Evolutionary conservation across 1,284 basidiomycete species (phyloP).

Genomic region (Leccinum proximum): DNA sequence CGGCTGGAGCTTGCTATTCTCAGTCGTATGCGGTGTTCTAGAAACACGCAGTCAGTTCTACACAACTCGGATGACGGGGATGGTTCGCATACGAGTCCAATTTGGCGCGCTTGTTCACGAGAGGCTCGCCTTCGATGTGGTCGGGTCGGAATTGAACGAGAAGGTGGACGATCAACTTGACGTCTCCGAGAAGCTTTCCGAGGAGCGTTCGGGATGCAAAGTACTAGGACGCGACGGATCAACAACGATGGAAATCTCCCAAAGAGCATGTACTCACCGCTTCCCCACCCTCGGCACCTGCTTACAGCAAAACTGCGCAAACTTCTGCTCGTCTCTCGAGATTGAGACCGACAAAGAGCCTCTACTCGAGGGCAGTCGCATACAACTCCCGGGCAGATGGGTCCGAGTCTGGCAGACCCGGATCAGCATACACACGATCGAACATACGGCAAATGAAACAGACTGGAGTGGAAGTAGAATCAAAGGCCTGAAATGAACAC

Average conservation of each 20-base stretch:
- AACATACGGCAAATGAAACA: constrained; percentile 13
- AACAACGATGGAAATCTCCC: not conserved
- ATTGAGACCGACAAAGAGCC: constrained; percentile 50
- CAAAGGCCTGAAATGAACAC: constrained; percentile 44
- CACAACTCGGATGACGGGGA: not conserved
- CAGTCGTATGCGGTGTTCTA: constrained; percentile 22
- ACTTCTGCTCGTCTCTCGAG: constrained; percentile 53
- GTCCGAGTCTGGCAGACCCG: constrained; percentile 25
- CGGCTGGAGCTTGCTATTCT: constrained; percentile 38
- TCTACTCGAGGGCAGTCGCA: constrained; percentile 42
- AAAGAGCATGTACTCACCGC: constrained; percentile 37
- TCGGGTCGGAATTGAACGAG: constrained; percentile 53
- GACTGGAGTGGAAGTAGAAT: constrained; percentile 45
- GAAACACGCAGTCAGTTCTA: constrained; percentile 5
- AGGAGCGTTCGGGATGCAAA: constrained; percentile 49
- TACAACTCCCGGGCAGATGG: constrained; percentile 37
- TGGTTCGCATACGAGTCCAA: constrained; percentile 47
- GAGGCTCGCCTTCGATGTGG: constrained; percentile 38
- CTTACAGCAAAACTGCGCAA: constrained; percentile 50
- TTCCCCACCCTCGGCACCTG: constrained; percentile 43
- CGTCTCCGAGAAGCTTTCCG: constrained; percentile 43
- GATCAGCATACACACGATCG: constrained; percentile 4
- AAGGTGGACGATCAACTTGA: constrained; percentile 54
- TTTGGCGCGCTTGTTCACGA: constrained; percentile 61
- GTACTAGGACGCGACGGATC: constrained; percentile 36